These are phyloP conservation scores for Medicago ruthenica DNA, from an alignment of 306 rosid genomes.

Conservation along the genomic window DNA sequence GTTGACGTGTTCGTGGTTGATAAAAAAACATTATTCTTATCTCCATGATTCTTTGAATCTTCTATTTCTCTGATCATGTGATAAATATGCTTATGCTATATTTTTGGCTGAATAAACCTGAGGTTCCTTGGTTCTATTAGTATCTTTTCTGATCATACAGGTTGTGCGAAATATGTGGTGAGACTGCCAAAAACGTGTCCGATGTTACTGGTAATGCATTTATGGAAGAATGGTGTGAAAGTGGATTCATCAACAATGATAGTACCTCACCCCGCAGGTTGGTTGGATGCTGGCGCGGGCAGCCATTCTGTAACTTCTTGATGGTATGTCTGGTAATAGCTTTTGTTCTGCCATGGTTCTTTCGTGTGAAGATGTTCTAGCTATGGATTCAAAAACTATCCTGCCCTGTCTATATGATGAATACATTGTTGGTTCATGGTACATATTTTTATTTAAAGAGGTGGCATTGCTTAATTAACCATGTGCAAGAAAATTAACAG, in stretches of 20 bases:
- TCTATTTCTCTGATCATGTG: constrained; percentile 9
- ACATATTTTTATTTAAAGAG: constrained; percentile 29
- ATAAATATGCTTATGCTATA: not conserved
- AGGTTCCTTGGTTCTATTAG: constrained; percentile 8
- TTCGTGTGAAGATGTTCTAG: constrained; percentile 79
- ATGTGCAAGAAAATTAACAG: constrained; percentile 34
- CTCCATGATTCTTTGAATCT: constrained; percentile 22
- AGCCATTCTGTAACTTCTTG: constrained; percentile 90
- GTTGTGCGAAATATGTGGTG: constrained; percentile 86
- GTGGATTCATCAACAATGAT: constrained; percentile 44
- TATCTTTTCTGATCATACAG: constrained; percentile 53
- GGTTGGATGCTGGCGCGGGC: constrained; percentile 75
- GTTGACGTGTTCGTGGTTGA: not conserved
- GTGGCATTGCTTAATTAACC: constrained; percentile 37
- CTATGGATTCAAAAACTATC: constrained; percentile 26
- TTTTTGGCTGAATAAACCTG: not conserved
- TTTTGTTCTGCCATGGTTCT: constrained; percentile 94
- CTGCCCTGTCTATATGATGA: constrained; percentile 37
- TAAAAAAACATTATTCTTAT: not conserved
- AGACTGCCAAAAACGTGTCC: constrained; percentile 69
- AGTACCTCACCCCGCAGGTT: constrained; percentile 45
- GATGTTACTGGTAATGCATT: constrained; percentile 57
- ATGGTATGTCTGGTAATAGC: constrained; percentile 92
- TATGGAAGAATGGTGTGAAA: constrained; percentile 81
- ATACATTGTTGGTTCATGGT: constrained; percentile 37